Base-by-base conservation (phyloP, 2,329 filamentous ascomycete species). In the Ceratocystis harringtonii region DNA sequence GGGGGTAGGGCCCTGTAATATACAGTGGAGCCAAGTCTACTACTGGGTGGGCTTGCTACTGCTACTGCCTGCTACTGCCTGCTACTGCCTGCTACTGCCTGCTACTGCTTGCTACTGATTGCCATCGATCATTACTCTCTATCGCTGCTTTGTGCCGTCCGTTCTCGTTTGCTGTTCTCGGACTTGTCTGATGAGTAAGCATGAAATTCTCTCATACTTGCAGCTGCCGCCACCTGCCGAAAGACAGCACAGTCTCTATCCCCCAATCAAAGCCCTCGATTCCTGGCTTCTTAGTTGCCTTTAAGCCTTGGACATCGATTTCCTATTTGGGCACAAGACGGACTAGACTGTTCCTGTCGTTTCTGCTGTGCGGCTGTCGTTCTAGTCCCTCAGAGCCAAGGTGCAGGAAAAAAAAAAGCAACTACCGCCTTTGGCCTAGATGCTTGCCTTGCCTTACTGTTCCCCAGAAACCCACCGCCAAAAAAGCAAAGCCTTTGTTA, bases 401-500 rank as follows among this genome's bases (percentile, higher is more conserved):
- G 48, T 50, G 19, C 48, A 25, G 19, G 7, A 50, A 50, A 52
- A 52, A 52, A 58, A 58, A 58, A 58, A 58, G 52, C 52, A 30
- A 32, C 52, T 30, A 58, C 6, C 52, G 52, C 52, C 52, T 58
- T 58, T 58, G 28, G 52, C 28, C 52, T 58, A 25, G 19, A 52
- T 52, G 48, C 19, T 19, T 50, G 45, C 45, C 22, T 58, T 41
- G 36, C 36, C 36, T 41, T 41, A 41, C 36, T 41, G 36, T 41
- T 25, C 7, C 52, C 28, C 48, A 25, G 28, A 58, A 58, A 30
- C 32, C 25, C 25, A 30, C 52, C 52, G 32, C 28, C 25, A 32
- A 30, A 58, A 30, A 50, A 41, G 36, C 45, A 50, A 50, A 50
- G 45, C 45, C 28, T 58, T 58, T 58, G 52, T 58, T 58, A 58